Percentiles rank a stretch among this genome's conserved stretches.
Conservation (phyloP, 2,329 filamentous ascomycete genomes). For the Cytospora schulzeri region DNA sequence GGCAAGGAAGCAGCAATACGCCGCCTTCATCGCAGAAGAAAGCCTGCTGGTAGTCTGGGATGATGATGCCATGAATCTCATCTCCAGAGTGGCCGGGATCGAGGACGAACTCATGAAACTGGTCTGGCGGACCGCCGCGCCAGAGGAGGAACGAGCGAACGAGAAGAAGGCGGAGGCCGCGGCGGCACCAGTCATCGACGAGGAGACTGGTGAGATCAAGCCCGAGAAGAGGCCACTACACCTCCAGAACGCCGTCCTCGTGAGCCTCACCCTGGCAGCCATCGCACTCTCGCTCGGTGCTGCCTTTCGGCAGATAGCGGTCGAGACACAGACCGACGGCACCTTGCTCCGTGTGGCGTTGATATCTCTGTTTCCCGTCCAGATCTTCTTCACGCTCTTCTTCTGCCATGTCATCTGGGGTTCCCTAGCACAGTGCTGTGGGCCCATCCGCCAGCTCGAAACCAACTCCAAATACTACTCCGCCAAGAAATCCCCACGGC, state of each 20-base stretch:
- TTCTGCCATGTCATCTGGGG: slow-evolving; percentile 79
- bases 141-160: slow-evolving; percentile 43
- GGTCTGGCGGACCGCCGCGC: slow-evolving; percentile 66
- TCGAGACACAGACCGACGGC: slow-evolving; percentile 65
- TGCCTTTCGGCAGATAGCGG: slow-evolving; percentile 69
- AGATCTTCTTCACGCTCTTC: slow-evolving; percentile 81
- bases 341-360: slow-evolving; percentile 66
- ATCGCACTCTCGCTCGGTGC: slow-evolving; percentile 69
- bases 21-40: slow-evolving; percentile 74
- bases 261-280: slow-evolving; percentile 66
- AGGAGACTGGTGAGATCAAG: slow-evolving; percentile 69
- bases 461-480: slow-evolving; percentile 84
- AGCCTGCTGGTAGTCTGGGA: slow-evolving; percentile 80
- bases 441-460: slow-evolving; percentile 72
- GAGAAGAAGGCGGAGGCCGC: slow-evolving; percentile 56
- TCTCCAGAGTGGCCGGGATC: slow-evolving; percentile 70
- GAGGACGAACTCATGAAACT: slow-evolving; percentile 77
- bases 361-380: slow-evolving; percentile 66
- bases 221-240: slow-evolving; percentile 68
- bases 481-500: slow-evolving; percentile 65
- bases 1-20: slow-evolving; percentile 78
- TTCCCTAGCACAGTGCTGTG: slow-evolving; percentile 74
- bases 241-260: slow-evolving; percentile 69
- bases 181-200: slow-evolving; percentile 63
- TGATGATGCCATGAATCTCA: slow-evolving; percentile 72